These are phyloP conservation scores for Curvularia sp. DNA, from an alignment of 2,329 filamentous ascomycete species.

Conservation along the genomic window DNA sequence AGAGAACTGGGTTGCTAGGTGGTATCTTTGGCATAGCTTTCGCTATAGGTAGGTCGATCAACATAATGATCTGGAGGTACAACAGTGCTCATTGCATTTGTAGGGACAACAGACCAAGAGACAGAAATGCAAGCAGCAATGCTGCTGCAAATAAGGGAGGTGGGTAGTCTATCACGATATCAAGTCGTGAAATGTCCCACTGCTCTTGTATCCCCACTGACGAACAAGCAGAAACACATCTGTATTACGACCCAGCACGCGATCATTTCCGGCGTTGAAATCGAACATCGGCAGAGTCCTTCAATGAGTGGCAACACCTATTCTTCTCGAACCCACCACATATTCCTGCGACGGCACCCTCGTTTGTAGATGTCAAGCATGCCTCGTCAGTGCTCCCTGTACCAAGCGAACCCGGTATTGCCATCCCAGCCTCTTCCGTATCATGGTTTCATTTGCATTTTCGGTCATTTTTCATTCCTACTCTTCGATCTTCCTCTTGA, in stretches of 20 bases:
- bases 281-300: not conserved
- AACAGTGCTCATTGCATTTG: conserved; percentile 3
- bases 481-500: not conserved
- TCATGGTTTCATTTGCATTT: not conserved
- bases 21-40: conserved; percentile 62
- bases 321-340: not conserved
- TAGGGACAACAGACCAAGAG: conserved; percentile 45
- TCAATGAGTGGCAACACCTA: not conserved
- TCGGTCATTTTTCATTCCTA: not conserved
- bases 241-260: conserved; percentile 38
- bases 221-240: conserved; percentile 11
- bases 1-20: conserved; percentile 60
- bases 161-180: not conserved
- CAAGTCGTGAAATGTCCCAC: not conserved
- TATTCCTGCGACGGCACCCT: conserved; percentile 6
- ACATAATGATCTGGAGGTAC: too few relatives aligned
- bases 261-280: conserved; percentile 27
- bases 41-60: conserved; percentile 48
- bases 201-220: conserved; percentile 7
- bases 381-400: conserved; percentile 2
- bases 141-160: conserved; percentile 4
- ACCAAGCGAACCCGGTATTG: conserved; percentile 17
- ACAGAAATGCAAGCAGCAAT: conserved; percentile 8
- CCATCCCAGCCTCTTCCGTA: not conserved
- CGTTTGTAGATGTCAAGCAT: conserved; percentile 32